Evolutionary conservation across 2,329 filamentous ascomycete species (phyloP), one percentile per base, ranked within the genome.

Genomic region (Endocalyx cinctus): DNA sequence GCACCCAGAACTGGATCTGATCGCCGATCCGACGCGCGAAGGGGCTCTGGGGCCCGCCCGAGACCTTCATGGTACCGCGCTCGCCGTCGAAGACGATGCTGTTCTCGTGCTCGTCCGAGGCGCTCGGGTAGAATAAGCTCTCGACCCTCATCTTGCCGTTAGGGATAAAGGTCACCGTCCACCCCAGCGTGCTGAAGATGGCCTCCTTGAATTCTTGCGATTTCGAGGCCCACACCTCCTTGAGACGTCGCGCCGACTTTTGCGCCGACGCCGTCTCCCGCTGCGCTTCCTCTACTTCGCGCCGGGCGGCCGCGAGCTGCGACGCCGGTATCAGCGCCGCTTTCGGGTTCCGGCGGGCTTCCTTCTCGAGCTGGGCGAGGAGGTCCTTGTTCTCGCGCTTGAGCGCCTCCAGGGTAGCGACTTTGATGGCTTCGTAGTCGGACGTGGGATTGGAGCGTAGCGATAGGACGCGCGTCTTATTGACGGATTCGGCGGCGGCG

Each of bases 11-110:
- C 45, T 87, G 83, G 52, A 96, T 90, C 57, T 89, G 77, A 52
- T 87, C 84, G 45, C 76, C 76, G 43, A 98, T 95, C 60, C 88
- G 82, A 35, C 77, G 66, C 2, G 89, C 92, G 61, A 98, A 98
- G 10, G 79, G 72, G 54, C 87, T 94, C 54, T 85, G 77, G 2
- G 88, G 86, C 0, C 92, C 92, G 2, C 92, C 92, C 20, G 83
- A 86, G 37, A 98, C 85, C 71, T 98, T 98, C 92, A 98, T 98
- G 1, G 89, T 96, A 6, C 90, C 92, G 37, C 84, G 81, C 64
- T 96, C 88, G 32, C 88, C 88, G 60, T 95, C 88, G 58, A 96
- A 96, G 0, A 95, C 79, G 39, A 84, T 82, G 37, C 74, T 79
- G 47, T 82, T 82, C 58, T 83, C 79, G 56, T 87, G 78, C 52